Base-by-base conservation (phyloP, 2,329 filamentous ascomycete species). In the Truncatella angustata region DNA sequence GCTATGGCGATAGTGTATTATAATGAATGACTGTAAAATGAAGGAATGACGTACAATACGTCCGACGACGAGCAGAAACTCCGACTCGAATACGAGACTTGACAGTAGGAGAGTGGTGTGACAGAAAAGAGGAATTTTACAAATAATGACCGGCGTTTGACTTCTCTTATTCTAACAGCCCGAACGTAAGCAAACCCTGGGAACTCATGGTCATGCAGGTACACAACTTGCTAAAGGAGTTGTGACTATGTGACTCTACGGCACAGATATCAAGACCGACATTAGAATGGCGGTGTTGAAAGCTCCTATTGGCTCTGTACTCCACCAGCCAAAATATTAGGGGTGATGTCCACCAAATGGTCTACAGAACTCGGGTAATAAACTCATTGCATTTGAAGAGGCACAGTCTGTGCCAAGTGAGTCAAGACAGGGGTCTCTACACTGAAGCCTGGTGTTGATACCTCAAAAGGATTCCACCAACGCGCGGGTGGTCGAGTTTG, bases 11-110 rank as follows among this genome's bases (percentile, higher is more conserved):
- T 63, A 51, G 61, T 63, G 57, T 52, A 37, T 52, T 54, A 54
- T 11, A 61, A 59, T 51, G 50, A 66, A 64, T 52, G 63, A 64
- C 52, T 55, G 62, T 58, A 52, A 59, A 56, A 70, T 55, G 72
- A 75, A 54, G 68, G 72, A 62, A 71, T 63, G 73, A 75, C 73
- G 73, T 70, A 54, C 64, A 62, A 66, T 69, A 74, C 73, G 73
- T 73, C 74, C 66, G 62, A 64, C 65, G 64, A 68, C 63, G 67
- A 73, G 69, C 52, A 48, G 55, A 63, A 60, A 64, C 62, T 68
- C 63, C 62, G 48, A 55, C 58, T 58, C 52, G 61, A 60, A 58
- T 58, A 58, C 62, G n/a, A 57, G 58, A 50, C 58, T 62, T 56
- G 58, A 52, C 43, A 60, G 55, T 56, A 42, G 49, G 14, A 11